These are phyloP conservation scores for Phycomyces nitens DNA, from an alignment of 192 early-diverging fungal species.

Conservation along the genomic window DNA sequence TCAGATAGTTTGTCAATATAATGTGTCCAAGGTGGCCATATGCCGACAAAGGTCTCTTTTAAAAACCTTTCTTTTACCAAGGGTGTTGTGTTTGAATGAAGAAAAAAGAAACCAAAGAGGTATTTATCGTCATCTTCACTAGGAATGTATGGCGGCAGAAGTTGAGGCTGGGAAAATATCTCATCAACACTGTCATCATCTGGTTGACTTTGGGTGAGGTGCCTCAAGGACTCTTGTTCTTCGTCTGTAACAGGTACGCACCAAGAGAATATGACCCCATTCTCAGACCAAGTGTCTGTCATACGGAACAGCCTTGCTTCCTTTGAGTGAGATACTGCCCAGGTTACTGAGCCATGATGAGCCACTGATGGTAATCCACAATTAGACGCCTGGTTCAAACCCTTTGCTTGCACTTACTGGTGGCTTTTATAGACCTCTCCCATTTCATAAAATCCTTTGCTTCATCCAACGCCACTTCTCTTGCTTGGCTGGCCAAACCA, in stretches of 20 bases:
- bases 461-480: background rate
- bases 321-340: background rate
- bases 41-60: background rate
- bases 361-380: background rate
- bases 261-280: background rate
- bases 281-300: background rate
- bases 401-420: background rate
- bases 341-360: background rate
- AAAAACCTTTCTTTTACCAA: background rate
- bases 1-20: background rate
- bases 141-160: background rate
- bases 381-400: background rate
- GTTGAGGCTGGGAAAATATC: background rate
- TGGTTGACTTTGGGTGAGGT: background rate
- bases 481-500: background rate
- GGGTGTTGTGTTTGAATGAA: background rate
- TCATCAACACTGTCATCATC: background rate
- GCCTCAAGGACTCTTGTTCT: background rate
- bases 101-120: background rate
- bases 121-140: background rate
- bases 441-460: background rate
- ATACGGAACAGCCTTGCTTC: background rate
- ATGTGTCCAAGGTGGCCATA: conserved; percentile 1
- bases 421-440: background rate
- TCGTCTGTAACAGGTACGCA: background rate